A percentile compares a stretch with the other conserved stretches of the same genome.
Evolutionary conservation across 352 stramenopile genomes (phyloP).

Genomic region (Globisporangium rhizosaccharum): DNA sequence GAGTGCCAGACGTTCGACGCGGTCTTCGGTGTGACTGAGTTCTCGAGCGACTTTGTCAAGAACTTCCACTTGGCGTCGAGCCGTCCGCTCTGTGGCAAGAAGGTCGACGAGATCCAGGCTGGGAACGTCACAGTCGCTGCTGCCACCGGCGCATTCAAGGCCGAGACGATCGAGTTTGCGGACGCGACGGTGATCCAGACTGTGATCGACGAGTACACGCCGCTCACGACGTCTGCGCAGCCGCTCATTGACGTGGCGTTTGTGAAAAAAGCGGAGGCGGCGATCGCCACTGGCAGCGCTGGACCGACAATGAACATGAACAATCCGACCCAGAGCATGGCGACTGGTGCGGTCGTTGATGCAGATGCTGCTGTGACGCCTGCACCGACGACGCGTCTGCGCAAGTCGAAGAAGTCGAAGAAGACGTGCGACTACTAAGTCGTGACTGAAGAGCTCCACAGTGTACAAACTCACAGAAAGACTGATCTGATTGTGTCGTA

Average conservation of each 20-base stretch:
- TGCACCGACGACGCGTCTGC: too few species aligned
- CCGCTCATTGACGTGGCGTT: conserved; percentile 22
- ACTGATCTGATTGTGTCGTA: too few species aligned
- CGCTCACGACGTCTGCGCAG: conserved; percentile 11
- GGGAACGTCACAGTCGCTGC: conserved; percentile 42
- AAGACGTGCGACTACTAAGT: too few species aligned
- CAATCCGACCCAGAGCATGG: conserved; percentile 2
- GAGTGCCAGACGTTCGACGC: conserved; percentile 56
- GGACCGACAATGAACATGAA: conserved; percentile 2
- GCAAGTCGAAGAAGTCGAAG: too few species aligned
- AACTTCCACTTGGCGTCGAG: conserved; percentile 50
- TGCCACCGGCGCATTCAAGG: conserved; percentile 32
- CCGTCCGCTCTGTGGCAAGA: conserved; percentile 39
- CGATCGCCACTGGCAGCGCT: conserved; percentile 7
- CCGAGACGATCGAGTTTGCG: conserved; percentile 26
- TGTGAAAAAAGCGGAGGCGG: conserved; percentile 18
- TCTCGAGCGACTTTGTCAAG: conserved; percentile 41
- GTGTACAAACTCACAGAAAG: too few species aligned
- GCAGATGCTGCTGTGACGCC: too few species aligned
- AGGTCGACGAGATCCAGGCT: conserved; percentile 38
- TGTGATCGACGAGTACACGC: conserved; percentile 24
- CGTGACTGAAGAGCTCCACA: too few species aligned
- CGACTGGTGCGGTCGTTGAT: too few species aligned
- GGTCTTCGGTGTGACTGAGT: conserved; percentile 39
- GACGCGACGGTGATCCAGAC: conserved; percentile 34